Percentiles rank a stretch among this genome's conserved stretches.
phyloP scores from a whole-genome alignment of 179 eudicot species.

The Drosera spatulata region DNA sequence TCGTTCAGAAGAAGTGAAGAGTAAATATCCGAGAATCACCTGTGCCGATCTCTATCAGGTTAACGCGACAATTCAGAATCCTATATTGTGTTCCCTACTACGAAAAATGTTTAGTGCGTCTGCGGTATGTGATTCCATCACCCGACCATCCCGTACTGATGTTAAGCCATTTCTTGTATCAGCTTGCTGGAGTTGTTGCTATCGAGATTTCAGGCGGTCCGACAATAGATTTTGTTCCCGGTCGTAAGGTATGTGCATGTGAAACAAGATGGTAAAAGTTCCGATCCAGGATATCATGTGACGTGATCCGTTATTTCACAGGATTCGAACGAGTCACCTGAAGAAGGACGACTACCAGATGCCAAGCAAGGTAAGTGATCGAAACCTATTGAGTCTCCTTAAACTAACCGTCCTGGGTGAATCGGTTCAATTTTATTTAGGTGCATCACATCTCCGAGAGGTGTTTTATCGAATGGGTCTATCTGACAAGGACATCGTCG shows the following conservation, averaged over 20 bases:
- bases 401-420: too few species aligned
- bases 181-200: conserved; percentile 96
- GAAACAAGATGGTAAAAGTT: too few species aligned
- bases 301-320: conserved; percentile 3
- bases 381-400: too few species aligned
- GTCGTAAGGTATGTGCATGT: conserved; percentile 45
- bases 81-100: too few species aligned
- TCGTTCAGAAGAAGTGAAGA: conserved; percentile 59
- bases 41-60: conserved; percentile 95
- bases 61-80: neutral
- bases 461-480: conserved; percentile 79
- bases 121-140: too few species aligned
- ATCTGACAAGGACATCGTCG: conserved; percentile 73
- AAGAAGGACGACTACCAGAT: conserved; percentile 93
- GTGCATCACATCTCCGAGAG: conserved; percentile 47
- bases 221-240: conserved; percentile 58
- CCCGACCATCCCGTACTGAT: neutral
- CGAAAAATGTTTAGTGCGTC: too few species aligned
- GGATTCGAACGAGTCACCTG: conserved; percentile 48
- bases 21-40: conserved; percentile 45
- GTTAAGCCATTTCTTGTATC: conserved; percentile 9
- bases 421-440: conserved; percentile 15
- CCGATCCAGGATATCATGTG: too few species aligned
- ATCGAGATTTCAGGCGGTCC: conserved; percentile 97
- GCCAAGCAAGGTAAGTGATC: conserved; percentile 49